These are phyloP conservation scores for Termitomyces heimii DNA, from an alignment of 768 basidiomycete species.

Conservation along the genomic window DNA sequence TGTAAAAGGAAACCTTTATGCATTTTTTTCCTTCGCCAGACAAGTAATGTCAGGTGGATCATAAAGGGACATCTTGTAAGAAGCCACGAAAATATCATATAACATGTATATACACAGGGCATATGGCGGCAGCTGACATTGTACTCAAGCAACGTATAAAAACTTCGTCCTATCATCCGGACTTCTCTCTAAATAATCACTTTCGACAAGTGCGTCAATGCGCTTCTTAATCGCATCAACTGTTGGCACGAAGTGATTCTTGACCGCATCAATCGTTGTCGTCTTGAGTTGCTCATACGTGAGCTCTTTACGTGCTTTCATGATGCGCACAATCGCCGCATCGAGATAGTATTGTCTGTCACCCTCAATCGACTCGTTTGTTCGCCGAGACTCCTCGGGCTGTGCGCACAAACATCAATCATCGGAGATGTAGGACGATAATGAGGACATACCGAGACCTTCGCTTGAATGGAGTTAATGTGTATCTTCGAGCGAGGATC, in stretches of 20 bases:
- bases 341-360: constrained; percentile 85
- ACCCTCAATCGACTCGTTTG: constrained; percentile 78
- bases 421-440: not conserved
- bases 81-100: not conserved
- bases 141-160: constrained; percentile 68
- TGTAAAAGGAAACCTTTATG: too few species aligned
- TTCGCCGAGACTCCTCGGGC: constrained; percentile 83
- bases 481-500: constrained; percentile 76
- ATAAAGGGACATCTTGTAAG: not conserved
- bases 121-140: not conserved
- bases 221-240: constrained; percentile 82
- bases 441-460: constrained; percentile 65
- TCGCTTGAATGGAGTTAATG: constrained; percentile 94
- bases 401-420: constrained; percentile 19
- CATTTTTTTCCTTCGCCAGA: too few species aligned
- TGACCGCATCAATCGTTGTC: constrained; percentile 82
- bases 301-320: constrained; percentile 90
- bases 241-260: constrained; percentile 81
- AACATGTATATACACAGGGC: not conserved
- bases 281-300: constrained; percentile 73
- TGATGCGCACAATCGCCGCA: constrained; percentile 93
- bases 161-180: constrained; percentile 66
- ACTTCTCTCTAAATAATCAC: constrained; percentile 80
- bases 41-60: too few species aligned
- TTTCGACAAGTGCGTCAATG: constrained; percentile 77